Evolutionary conservation across 2,329 filamentous ascomycete genomes (phyloP).

Genomic region (Bipolaris bicolor): DNA sequence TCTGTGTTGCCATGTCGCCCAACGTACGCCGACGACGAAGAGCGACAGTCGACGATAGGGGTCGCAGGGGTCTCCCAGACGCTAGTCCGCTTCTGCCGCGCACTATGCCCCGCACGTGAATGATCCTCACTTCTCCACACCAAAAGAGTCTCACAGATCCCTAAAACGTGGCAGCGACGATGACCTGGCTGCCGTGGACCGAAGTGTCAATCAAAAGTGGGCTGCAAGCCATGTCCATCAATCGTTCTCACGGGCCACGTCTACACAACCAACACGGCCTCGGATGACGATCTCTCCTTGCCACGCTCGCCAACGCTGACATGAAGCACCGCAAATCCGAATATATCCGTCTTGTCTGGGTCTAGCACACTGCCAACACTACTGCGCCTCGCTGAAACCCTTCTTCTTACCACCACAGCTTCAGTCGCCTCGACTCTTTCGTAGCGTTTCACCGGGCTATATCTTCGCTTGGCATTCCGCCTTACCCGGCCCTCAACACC

Average conservation of each 20-base stretch:
- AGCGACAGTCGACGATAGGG: background rate
- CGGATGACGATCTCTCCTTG: background rate
- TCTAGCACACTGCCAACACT: background rate
- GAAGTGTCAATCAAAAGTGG: constrained; percentile 1
- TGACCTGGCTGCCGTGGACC: background rate
- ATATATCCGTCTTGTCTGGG: background rate
- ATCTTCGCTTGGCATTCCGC: background rate
- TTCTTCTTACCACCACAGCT: background rate
- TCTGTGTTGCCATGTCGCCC: background rate
- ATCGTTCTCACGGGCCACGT: background rate
- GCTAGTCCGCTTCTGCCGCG: background rate
- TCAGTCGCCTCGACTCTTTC: background rate
- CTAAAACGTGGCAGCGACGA: background rate
- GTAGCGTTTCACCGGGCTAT: background rate
- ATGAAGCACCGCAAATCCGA: background rate
- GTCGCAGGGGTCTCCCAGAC: background rate
- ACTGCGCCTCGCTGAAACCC: background rate
- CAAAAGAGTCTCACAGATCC: constrained; percentile 2
- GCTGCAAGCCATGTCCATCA: background rate
- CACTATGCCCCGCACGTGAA: background rate
- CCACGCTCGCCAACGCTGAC: background rate
- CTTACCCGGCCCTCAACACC: background rate
- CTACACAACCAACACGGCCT: background rate
- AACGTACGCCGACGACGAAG: background rate
- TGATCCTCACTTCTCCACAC: background rate